These are phyloP conservation scores for Sanguinoderma infundibulare DNA, from an alignment of 1,284 basidiomycete species.

Conservation along the genomic window DNA sequence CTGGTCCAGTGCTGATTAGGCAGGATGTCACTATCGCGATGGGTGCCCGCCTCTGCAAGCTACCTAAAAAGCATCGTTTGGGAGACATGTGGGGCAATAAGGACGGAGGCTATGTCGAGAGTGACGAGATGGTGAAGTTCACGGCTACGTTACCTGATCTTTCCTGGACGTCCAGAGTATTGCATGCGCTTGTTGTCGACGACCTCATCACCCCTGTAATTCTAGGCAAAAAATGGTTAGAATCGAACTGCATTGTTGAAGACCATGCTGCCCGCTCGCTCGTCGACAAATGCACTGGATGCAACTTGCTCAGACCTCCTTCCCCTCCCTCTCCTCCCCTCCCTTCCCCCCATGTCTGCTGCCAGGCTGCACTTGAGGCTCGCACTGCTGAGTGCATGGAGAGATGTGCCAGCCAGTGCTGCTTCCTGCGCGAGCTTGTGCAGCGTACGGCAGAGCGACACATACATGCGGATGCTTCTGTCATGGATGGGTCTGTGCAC, in stretches of 20 bases:
- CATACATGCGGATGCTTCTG: not conserved
- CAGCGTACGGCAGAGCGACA: not conserved
- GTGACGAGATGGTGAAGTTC: conserved; percentile 17
- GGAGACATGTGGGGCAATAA: not conserved
- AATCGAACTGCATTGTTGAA: conserved; percentile 12
- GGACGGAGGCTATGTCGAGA: not conserved
- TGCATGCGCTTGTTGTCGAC: conserved; percentile 17
- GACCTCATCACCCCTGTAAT: conserved; percentile 21
- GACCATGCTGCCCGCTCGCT: not conserved
- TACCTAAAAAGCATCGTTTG: not conserved
- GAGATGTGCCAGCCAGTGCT: not conserved
- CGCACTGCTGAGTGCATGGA: not conserved
- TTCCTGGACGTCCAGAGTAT: conserved; percentile 12
- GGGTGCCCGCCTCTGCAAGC: not conserved
- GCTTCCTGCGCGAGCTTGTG: not conserved
- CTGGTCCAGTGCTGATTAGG: not conserved
- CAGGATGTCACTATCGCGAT: conserved; percentile 35
- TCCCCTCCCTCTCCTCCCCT: not conserved
- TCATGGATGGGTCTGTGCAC: not conserved
- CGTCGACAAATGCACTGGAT: not conserved
- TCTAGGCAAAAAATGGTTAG: conserved; percentile 17
- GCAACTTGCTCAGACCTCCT: not conserved
- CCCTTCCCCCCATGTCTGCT: not conserved
- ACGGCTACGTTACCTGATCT: conserved; percentile 1
- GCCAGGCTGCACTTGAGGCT: not conserved